A percentile compares a stretch with the other conserved stretches of the same genome.
These are phyloP conservation scores for Chaetothyriales sp. DNA, from an alignment of 2,329 filamentous ascomycete genomes.

Conservation along the genomic window DNA sequence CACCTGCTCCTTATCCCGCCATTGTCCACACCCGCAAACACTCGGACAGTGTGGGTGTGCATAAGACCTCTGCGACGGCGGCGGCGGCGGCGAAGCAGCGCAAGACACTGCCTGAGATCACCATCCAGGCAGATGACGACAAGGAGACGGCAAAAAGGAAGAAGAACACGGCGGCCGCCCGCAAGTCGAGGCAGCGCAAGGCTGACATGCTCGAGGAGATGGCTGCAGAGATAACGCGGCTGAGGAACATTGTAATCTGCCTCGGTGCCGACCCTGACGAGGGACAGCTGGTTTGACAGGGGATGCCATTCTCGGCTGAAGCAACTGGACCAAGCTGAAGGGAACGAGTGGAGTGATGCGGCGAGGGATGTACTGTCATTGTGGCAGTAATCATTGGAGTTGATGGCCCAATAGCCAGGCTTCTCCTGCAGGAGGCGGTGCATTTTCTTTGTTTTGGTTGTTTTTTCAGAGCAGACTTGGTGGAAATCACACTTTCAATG, in stretches of 20 bases:
- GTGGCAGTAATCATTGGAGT: neutral
- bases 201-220: constrained; percentile 57
- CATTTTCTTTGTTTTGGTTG: neutral
- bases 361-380: neutral
- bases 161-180: constrained; percentile 73
- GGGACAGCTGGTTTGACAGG: neutral
- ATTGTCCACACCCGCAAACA: constrained; percentile 41
- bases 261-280: constrained; percentile 16
- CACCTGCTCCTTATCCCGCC: constrained; percentile 18
- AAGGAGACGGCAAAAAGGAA: constrained; percentile 73
- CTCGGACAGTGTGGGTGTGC: constrained; percentile 53
- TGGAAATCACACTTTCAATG: neutral
- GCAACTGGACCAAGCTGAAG: neutral
- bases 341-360: neutral
- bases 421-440: neutral
- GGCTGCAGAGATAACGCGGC: constrained; percentile 29
- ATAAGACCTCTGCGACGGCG: constrained; percentile 12
- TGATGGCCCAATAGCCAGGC: neutral
- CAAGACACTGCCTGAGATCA: constrained; percentile 56
- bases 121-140: constrained; percentile 58
- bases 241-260: constrained; percentile 13
- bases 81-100: constrained; percentile 47
- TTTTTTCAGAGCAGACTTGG: neutral
- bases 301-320: too few relatives aligned
- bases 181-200: constrained; percentile 75